These are phyloP conservation scores for Colletotrichum cereale DNA, from an alignment of 2,329 filamentous ascomycete genomes.

Conservation along the genomic window DNA sequence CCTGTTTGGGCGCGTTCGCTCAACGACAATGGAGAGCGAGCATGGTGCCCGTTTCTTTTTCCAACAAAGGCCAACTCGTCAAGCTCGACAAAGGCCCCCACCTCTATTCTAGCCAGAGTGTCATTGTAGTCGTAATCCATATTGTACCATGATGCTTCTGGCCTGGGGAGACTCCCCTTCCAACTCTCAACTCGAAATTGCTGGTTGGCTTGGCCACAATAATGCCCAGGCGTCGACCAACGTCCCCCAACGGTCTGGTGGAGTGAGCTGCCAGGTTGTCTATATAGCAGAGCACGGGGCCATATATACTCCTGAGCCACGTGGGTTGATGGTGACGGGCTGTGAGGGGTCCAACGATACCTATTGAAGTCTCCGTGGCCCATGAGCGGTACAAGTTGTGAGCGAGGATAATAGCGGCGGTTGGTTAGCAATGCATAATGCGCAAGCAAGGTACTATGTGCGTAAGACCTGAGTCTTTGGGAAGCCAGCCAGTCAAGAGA, in stretches of 20 bases:
- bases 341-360: background rate
- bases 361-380: background rate
- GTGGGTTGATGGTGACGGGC: background rate
- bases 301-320: background rate
- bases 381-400: background rate
- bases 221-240: background rate
- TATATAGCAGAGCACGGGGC: background rate
- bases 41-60: conserved; percentile 33
- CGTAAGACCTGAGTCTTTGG: conserved; percentile 17
- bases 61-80: conserved; percentile 12
- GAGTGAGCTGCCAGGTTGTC: background rate
- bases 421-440: conserved; percentile 34
- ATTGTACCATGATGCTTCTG: background rate
- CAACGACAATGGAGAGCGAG: conserved; percentile 32
- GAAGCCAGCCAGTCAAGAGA: conserved; percentile 2
- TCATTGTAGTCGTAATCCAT: background rate
- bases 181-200: background rate
- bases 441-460: conserved; percentile 30
- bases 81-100: background rate
- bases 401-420: conserved; percentile 20
- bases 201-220: background rate
- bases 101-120: background rate
- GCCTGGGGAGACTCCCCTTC: background rate
- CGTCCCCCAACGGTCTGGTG: background rate
- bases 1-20: conserved; percentile 27